phyloP scores from a whole-genome alignment of 2,329 filamentous ascomycete species.

The Aquanectria penicillioides region DNA sequence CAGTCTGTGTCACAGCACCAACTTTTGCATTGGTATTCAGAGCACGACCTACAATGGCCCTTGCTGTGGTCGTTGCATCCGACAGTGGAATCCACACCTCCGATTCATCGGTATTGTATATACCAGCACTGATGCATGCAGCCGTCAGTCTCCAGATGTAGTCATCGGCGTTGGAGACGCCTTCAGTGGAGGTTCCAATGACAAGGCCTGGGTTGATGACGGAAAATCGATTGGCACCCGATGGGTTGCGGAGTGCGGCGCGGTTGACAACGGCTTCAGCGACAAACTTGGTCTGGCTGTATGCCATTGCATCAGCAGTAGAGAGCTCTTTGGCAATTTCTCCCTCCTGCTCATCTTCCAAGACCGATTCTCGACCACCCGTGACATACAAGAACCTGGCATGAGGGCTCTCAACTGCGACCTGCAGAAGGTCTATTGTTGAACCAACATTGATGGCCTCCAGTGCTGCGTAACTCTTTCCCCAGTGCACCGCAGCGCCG shows the following conservation, averaged over 20 bases:
- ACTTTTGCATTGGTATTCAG: no score
- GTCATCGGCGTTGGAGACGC: conserved; percentile 32
- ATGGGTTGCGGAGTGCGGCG: conserved; percentile 25
- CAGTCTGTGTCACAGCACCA: no score
- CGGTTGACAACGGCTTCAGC: conserved; percentile 31
- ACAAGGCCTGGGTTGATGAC: conserved; percentile 29
- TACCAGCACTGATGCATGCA: conserved; percentile 23
- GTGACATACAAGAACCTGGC: background rate
- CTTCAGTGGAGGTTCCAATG: conserved; percentile 34
- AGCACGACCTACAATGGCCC: conserved; percentile 22
- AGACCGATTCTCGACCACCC: background rate
- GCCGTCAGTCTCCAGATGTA: conserved; percentile 32
- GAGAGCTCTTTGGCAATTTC: background rate
- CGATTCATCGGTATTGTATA: conserved; percentile 17
- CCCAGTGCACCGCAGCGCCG: background rate
- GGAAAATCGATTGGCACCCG: no score
- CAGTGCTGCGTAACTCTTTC: background rate
- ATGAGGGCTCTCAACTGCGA: background rate
- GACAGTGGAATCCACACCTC: conserved; percentile 18
- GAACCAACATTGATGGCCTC: background rate
- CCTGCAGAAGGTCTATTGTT: background rate
- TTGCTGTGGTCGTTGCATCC: conserved; percentile 20
- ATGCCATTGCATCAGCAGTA: conserved; percentile 3
- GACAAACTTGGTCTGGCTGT: conserved; percentile 39
- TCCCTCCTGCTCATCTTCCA: background rate